phyloP scores from a whole-genome alignment of 2,329 filamentous ascomycete genomes.

The Colletotrichum destructivum region DNA sequence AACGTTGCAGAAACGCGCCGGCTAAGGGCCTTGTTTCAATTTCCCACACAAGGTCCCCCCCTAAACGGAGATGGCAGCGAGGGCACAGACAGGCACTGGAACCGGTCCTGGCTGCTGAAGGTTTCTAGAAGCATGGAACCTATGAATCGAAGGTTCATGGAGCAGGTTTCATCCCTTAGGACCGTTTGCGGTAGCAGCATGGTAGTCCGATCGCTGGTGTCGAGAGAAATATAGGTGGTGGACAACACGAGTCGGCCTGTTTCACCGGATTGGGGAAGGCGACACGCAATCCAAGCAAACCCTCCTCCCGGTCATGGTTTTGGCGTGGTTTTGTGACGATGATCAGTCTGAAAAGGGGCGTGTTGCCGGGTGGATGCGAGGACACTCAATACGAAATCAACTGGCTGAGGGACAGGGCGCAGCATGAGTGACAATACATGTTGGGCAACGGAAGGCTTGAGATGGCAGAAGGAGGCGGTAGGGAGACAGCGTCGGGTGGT shows the following conservation, averaged over 20 bases:
- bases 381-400: slow-evolving; percentile 1
- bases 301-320: neutral
- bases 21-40: slow-evolving; percentile 41
- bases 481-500: slow-evolving; percentile 10
- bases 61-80: slow-evolving; percentile 40
- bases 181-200: neutral
- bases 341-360: slow-evolving; percentile 17
- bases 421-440: slow-evolving; percentile 9
- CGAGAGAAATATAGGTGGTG: slow-evolving; percentile 1
- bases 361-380: neutral
- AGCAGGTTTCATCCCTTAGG: slow-evolving; percentile 37
- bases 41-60: slow-evolving; percentile 34
- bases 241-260: slow-evolving; percentile 37
- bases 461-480: slow-evolving; percentile 14
- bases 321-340: slow-evolving; percentile 16
- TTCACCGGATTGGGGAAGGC: slow-evolving; percentile 34
- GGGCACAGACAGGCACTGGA: slow-evolving; percentile 40
- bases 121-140: slow-evolving; percentile 42
- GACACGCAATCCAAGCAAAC: slow-evolving; percentile 5
- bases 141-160: slow-evolving; percentile 37
- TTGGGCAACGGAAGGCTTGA: slow-evolving; percentile 22
- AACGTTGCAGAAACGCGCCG: slow-evolving; percentile 37
- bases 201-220: slow-evolving; percentile 13
- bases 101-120: slow-evolving; percentile 20
- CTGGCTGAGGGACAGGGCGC: slow-evolving; percentile 4